Evolutionary conservation across 148 eudicot genomes (phyloP), one percentile per base, ranked within the genome.

Genomic region (Selenicereus undatus): DNA sequence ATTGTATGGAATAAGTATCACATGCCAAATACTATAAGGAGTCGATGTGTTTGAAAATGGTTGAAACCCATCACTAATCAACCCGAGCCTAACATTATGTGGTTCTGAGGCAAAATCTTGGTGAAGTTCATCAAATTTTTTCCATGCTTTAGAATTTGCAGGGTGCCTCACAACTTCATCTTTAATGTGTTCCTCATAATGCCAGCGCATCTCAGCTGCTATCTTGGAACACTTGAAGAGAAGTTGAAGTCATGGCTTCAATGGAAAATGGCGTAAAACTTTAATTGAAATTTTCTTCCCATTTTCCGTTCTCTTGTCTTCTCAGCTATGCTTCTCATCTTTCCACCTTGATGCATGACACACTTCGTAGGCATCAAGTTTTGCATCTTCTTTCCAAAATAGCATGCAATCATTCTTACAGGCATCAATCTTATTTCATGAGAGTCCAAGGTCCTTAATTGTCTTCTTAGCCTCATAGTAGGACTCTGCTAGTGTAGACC

Each of bases 381-480:
- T 39, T 27, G 29, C 74, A 32, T 71, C 74, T 20, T 71, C 45
- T 21, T 35, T 35, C 74, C 74, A 35, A 20, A 71, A 71, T 16
- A 71, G 20, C 48, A 71, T 71, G 30, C 74, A 71, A 71, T 71
- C 74, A 71, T 71, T 71, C 14, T 12, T 39, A 71, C 48, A 71
- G 14, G 74, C 74, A 71, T 71, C 75, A 73, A 73, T 42, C 52
- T 73, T 73, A 3, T 39, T 20, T 21, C 39, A 73, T 20, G 75
- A 45, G 50, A 7, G 50, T 45, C 50, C 50, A 7, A 10, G 50
- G 11, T 45, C 50, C 3, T 45, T 45, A 73, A 42, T 73, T 10
- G 42, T 73, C 24, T 73, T 73, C 21, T 73, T 73, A 3, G 75
- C 51, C 29, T 73, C 75, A 73, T 73, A 73, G 21, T 73, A 73